phyloP scores from a whole-genome alignment of 2,329 filamentous ascomycete genomes.

The Phialemoniopsis sp. region DNA sequence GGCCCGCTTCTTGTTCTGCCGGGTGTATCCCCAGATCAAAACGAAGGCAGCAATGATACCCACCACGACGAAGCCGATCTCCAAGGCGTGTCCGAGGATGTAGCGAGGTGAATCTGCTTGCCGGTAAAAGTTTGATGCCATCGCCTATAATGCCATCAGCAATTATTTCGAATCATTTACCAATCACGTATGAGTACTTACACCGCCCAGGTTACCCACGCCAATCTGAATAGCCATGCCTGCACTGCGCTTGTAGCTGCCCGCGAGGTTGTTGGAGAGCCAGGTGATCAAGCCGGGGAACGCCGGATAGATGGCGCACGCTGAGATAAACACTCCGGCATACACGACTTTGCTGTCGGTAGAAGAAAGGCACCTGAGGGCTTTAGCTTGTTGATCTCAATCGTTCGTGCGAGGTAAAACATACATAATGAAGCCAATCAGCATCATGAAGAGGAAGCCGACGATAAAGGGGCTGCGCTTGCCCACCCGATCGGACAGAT shows the following conservation, averaged over 20 bases:
- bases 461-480: conserved; percentile 54
- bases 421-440: conserved; percentile 6
- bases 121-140: conserved; percentile 71
- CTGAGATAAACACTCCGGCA: conserved; percentile 29
- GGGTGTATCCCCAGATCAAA: conserved; percentile 45
- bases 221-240: conserved; percentile 50
- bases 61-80: conserved; percentile 41
- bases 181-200: conserved; percentile 5
- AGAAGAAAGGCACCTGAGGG: conserved; percentile 18
- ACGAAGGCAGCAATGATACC: conserved; percentile 40
- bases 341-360: conserved; percentile 16
- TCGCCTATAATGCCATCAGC: conserved; percentile 36
- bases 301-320: conserved; percentile 42
- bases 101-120: conserved; percentile 42
- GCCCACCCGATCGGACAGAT: conserved; percentile 48
- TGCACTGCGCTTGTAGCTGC: conserved; percentile 42
- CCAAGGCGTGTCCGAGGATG: conserved; percentile 43
- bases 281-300: conserved; percentile 43
- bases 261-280: conserved; percentile 47
- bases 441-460: conserved; percentile 32
- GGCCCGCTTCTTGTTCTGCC: conserved; percentile 55
- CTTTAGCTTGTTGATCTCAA: too few species aligned
- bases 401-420: not conserved
- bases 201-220: conserved; percentile 41
- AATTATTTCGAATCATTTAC: too few species aligned